Base-by-base conservation (phyloP, 2,329 filamentous ascomycete genomes). In the Botryotinia globosa region DNA sequence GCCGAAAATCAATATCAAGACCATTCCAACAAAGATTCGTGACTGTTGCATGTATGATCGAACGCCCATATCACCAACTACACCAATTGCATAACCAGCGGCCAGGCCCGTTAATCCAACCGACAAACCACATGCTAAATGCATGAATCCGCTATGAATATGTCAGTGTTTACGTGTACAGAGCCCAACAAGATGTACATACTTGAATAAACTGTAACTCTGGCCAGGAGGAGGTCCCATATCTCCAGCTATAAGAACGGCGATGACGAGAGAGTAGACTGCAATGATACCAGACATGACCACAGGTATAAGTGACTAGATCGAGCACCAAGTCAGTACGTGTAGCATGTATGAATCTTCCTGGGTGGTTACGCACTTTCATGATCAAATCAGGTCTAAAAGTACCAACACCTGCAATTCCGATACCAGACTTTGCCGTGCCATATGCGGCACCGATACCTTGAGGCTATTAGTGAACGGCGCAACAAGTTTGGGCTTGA, bases 281-380 rank as follows among this genome's bases (percentile, higher is more conserved):
- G 96, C 96, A 80, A 99, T 94, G 82, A 99, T 99, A 89, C 96
- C 96, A 79, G 96, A 97, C 96, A 99, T 99, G 86, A 99, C 91
- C 77, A 96, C 92, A 75, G 93, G 92, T 78, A 95, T 94, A 70
- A 95, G 85, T 73, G 91, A 94, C 92, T 69, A 37, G 37, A 39
- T 18, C 51, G 61, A 63, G 39, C 29, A 44, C 34, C 9, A 58
- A 42, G 29, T 75, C 74, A 71, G 70, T 48, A 42, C 37, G 44
- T 22, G 8, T 22, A 56, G 66, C 56, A 22, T n/a, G n/a, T 62
- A 22, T 59, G 58, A 61, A 72, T 32, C 29, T 34, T 51, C 58
- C 25, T n/a, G 4, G 25, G 20, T 64, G 20, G n/a, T 34, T 42
- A n/a, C 82, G 51, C 83, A 92, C 92, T 90, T 96, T 97, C 93